Evolutionary conservation across 148 eudicot species (phyloP).

Genomic region (Cornus florida): DNA sequence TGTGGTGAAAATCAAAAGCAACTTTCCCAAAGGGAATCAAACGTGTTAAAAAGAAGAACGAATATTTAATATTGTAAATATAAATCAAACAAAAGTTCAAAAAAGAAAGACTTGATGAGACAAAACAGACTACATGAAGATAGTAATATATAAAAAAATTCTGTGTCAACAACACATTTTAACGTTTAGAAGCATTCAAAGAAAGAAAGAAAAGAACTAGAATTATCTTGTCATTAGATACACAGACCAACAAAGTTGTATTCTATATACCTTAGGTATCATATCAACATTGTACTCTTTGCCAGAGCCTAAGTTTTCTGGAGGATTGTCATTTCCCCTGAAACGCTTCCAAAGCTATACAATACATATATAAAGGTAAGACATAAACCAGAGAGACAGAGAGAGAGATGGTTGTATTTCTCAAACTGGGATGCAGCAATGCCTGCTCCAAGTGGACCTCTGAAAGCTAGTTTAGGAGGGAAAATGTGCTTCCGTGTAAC

Average conservation of each 20-base stretch:
- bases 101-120: no score
- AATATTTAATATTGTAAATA: no score
- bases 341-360: conserved; percentile 79
- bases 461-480: neutral
- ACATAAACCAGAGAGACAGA: neutral
- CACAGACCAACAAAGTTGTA: neutral
- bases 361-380: neutral
- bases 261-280: conserved; percentile 70
- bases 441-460: neutral
- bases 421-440: no score
- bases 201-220: neutral
- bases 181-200: neutral
- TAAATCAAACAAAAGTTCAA: no score
- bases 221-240: neutral
- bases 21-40: no score
- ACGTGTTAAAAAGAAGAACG: no score
- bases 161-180: no score
- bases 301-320: conserved; percentile 63
- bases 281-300: conserved; percentile 86
- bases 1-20: no score
- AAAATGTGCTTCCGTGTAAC: neutral
- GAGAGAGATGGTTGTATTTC: no score
- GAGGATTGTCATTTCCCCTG: conserved; percentile 55
- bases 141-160: no score
- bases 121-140: no score